These are phyloP conservation scores for Diospyros kaki DNA, from an alignment of 148 eudicot genomes.

Conservation along the genomic window DNA sequence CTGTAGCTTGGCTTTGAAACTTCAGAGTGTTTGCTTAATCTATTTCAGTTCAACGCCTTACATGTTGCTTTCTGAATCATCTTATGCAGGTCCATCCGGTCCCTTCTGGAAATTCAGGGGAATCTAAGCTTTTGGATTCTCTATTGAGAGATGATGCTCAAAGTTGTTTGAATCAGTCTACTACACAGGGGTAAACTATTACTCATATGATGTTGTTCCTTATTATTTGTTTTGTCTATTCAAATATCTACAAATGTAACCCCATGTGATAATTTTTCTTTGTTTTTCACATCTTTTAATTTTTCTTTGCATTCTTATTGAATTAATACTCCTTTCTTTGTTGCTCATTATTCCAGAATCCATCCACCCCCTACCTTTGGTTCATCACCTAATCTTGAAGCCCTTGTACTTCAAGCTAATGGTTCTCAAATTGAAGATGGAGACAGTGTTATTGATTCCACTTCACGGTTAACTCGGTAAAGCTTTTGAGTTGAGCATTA, in stretches of 20 bases:
- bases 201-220: not conserved
- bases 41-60: no score
- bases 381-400: conserved; percentile 39
- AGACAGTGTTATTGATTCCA: conserved; percentile 32
- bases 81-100: conserved; percentile 40
- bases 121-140: conserved; percentile 33
- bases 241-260: not conserved
- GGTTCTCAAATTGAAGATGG: conserved; percentile 34
- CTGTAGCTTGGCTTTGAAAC: not conserved
- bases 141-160: conserved; percentile 39
- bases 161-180: conserved; percentile 28
- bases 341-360: conserved; percentile 22
- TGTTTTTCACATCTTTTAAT: not conserved
- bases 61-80: not conserved
- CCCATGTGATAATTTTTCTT: not conserved
- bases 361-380: conserved; percentile 53
- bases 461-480: conserved; percentile 25
- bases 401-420: conserved; percentile 21
- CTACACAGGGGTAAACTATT: conserved; percentile 31
- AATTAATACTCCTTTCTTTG: conserved; percentile 7
- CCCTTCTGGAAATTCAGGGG: conserved; percentile 26
- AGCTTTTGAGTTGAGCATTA: not conserved
- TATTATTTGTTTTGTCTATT: not conserved
- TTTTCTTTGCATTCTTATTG: conserved; percentile 8
- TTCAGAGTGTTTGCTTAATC: no score